A percentile compares a stretch with the other conserved stretches of the same genome.
Evolutionary conservation across 345 rosid species (phyloP).

Genomic region (Excoecaria cochinchinensis): DNA sequence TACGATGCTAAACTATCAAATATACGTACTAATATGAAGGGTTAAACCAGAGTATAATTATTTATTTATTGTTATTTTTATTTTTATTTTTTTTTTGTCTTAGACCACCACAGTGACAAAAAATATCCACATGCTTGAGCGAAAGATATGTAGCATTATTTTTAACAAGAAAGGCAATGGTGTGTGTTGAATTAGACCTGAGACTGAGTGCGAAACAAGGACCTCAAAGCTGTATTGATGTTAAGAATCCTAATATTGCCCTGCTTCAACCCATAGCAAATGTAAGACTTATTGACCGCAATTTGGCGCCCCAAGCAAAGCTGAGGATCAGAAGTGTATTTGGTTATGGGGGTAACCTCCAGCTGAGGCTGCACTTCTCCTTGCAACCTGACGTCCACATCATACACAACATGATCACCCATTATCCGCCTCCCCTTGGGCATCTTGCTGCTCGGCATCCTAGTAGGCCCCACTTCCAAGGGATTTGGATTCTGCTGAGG

Average conservation of each 20-base stretch:
- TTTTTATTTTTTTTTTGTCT: neutral
- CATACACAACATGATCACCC: slow-evolving; percentile 54
- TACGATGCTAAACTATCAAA: neutral
- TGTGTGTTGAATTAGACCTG: slow-evolving; percentile 47
- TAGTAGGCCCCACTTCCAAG: slow-evolving; percentile 39
- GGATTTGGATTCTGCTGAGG: slow-evolving; percentile 13
- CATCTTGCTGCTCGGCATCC: slow-evolving; percentile 49
- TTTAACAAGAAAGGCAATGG: neutral
- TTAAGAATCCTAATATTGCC: slow-evolving; percentile 82
- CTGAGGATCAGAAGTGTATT: slow-evolving; percentile 77
- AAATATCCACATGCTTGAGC: neutral
- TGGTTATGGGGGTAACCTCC: slow-evolving; percentile 88
- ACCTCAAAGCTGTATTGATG: slow-evolving; percentile 69
- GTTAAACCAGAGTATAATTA: neutral
- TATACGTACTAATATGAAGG: neutral
- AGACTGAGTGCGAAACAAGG: slow-evolving; percentile 71
- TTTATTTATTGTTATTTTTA: no score
- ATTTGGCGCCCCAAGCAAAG: slow-evolving; percentile 77
- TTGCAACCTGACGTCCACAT: slow-evolving; percentile 55
- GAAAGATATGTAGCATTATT: neutral
- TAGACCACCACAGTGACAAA: neutral
- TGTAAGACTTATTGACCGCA: slow-evolving; percentile 68
- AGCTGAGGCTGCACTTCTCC: slow-evolving; percentile 83
- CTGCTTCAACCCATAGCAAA: slow-evolving; percentile 79
- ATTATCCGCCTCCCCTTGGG: slow-evolving; percentile 59